Conservation (phyloP, 1,284 basidiomycete genomes). For the Apiotrichum porosum region DNA sequence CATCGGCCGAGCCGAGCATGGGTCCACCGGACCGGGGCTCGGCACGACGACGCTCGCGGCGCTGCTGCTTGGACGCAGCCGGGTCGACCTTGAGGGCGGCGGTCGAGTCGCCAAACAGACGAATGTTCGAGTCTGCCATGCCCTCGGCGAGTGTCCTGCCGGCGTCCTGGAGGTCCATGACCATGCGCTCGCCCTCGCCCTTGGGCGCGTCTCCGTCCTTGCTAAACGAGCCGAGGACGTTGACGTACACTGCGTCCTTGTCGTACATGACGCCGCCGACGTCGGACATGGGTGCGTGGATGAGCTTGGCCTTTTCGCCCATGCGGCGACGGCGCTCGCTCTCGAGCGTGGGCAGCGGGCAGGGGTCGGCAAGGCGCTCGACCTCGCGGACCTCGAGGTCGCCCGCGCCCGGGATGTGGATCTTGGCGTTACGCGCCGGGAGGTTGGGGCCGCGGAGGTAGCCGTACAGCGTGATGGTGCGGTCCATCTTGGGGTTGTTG, state of each 20-base stretch:
- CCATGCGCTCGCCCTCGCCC: slow-evolving; percentile 95
- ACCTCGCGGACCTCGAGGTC: slow-evolving; percentile 74
- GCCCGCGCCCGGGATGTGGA: slow-evolving; percentile 94
- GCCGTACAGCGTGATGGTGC: slow-evolving; percentile 88
- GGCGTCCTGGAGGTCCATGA: slow-evolving; percentile 90
- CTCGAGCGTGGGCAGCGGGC: slow-evolving; percentile 85
- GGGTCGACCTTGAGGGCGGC: slow-evolving; percentile 53
- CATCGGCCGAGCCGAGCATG: slow-evolving; percentile 43
- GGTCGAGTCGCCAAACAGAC: slow-evolving; percentile 77
- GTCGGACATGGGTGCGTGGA: slow-evolving; percentile 98
- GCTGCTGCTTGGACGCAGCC: slow-evolving; percentile 19
- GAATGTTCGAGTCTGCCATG: slow-evolving; percentile 74
- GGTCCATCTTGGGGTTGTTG: slow-evolving; percentile 71
- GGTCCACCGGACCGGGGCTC: slow-evolving; percentile 38
- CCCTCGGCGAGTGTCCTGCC: slow-evolving; percentile 74
- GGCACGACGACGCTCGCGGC: slow-evolving; percentile 23
- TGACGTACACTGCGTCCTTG: slow-evolving; percentile 97
- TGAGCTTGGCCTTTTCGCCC: slow-evolving; percentile 90
- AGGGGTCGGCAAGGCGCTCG: slow-evolving; percentile 80
- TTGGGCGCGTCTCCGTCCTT: slow-evolving; percentile 57
- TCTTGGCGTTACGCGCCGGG: slow-evolving; percentile 66
- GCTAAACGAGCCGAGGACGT: slow-evolving; percentile 91
- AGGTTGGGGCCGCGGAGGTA: slow-evolving; percentile 90
- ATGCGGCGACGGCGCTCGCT: slow-evolving; percentile 89
- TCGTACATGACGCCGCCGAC: slow-evolving; percentile 96